These are phyloP conservation scores for Zasmidium angulare DNA, from an alignment of 2,329 filamentous ascomycete genomes.

Conservation along the genomic window DNA sequence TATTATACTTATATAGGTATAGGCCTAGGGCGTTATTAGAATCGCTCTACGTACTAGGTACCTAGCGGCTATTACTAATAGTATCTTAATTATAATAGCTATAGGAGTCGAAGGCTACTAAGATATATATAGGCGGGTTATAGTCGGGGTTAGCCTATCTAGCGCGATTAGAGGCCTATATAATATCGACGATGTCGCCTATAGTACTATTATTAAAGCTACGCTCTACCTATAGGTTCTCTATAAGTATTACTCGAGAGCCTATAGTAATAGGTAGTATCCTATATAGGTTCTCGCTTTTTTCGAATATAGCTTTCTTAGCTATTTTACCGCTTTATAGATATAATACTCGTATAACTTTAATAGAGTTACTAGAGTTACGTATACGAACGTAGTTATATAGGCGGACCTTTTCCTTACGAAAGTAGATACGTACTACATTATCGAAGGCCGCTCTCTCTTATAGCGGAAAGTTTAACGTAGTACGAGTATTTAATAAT, in stretches of 20 bases:
- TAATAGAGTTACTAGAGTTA: too few species aligned
- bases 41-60: neutral
- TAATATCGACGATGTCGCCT: neutral
- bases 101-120: neutral
- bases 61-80: neutral
- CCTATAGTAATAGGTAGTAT: neutral
- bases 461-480: neutral
- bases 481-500: neutral
- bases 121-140: neutral
- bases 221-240: neutral
- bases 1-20: neutral
- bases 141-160: neutral
- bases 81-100: neutral
- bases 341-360: neutral
- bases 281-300: neutral
- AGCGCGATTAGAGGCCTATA: neutral
- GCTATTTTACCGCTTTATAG: neutral
- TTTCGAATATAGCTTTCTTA: neutral
- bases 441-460: neutral
- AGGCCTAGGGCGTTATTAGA: neutral
- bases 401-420: neutral
- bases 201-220: neutral
- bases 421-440: neutral
- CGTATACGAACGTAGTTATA: too few species aligned
- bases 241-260: neutral